Evolutionary conservation across 495 filamentous ascomycete genomes (phyloP).

Genomic region (Penicillium ochrochloron): DNA sequence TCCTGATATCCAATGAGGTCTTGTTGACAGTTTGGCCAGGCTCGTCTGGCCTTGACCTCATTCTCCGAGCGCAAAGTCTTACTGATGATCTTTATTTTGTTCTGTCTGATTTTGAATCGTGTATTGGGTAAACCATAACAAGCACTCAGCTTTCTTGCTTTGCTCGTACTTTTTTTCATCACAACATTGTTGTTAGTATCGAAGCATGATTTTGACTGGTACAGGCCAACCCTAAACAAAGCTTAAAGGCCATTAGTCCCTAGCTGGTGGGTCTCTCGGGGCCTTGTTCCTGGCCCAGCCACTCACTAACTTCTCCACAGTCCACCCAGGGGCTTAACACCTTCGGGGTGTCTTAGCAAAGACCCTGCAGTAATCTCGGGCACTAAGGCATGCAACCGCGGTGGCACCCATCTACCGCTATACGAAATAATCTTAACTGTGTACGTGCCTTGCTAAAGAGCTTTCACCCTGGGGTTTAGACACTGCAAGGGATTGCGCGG

Average conservation of each 20-base stretch:
- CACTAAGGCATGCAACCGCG: constrained; percentile 28
- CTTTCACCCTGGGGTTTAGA: constrained; percentile 8
- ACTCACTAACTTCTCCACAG: neutral
- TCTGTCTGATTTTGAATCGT: neutral
- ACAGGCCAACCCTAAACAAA: constrained; percentile 4
- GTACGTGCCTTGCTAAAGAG: neutral
- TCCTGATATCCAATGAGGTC: constrained; percentile 14
- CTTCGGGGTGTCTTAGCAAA: neutral
- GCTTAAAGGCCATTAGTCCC: neutral
- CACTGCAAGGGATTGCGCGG: constrained; percentile 28
- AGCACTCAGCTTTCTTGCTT: neutral
- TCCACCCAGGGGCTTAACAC: neutral
- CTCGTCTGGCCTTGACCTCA: constrained; percentile 3
- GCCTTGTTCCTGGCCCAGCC: constrained; percentile 17
- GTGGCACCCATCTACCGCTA: neutral
- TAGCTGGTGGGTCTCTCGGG: constrained; percentile 14
- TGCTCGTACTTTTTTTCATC: neutral
- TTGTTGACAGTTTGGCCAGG: neutral
- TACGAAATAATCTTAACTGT: neutral
- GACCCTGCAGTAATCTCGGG: constrained; percentile 17
- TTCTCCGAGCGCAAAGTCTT: neutral
- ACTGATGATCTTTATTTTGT: neutral
- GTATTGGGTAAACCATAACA: neutral
- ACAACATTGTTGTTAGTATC: neutral
- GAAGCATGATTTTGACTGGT: neutral